Conservation (phyloP, 768 basidiomycete genomes). For the Cystoderma amianthinum region DNA sequence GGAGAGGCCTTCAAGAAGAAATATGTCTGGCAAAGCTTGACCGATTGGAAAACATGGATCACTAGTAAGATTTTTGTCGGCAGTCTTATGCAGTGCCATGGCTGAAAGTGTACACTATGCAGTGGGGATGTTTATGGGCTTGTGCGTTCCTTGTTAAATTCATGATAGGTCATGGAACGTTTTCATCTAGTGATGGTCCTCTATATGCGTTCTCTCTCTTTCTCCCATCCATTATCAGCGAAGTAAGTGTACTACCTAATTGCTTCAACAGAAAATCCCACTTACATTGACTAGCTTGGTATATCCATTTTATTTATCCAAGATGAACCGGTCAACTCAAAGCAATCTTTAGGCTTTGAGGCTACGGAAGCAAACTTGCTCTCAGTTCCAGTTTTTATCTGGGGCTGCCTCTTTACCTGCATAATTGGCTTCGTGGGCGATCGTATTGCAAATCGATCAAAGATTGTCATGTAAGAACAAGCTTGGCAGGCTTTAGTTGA, state of each 20-base stretch:
- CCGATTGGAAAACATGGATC: slow-evolving; percentile 71
- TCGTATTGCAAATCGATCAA: slow-evolving; percentile 43
- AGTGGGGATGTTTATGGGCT: slow-evolving; percentile 73
- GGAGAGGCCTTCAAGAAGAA: slow-evolving; percentile 47
- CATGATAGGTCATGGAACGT: slow-evolving; percentile 2
- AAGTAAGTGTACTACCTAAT: slow-evolving; percentile 36
- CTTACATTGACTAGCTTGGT: too few species aligned
- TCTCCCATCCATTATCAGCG: slow-evolving; percentile 46
- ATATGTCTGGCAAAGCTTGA: slow-evolving; percentile 54
- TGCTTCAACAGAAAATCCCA: too few species aligned
- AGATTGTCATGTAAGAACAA: slow-evolving; percentile 60
- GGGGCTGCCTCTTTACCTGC: slow-evolving; percentile 64
- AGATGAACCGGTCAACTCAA: too few species aligned
- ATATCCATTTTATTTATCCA: too few species aligned
- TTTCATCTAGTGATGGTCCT: slow-evolving; percentile 40
- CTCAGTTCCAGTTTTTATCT: slow-evolving; percentile 72
- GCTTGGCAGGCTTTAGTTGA: background rate
- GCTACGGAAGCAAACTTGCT: slow-evolving; percentile 68
- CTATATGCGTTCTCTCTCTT: slow-evolving; percentile 48
- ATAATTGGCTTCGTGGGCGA: slow-evolving; percentile 58
- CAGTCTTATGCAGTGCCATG: slow-evolving; percentile 1
- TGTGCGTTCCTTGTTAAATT: slow-evolving; percentile 29
- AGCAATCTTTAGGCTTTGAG: slow-evolving; percentile 44
- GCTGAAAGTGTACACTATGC: slow-evolving; percentile 1
- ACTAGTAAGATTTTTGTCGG: slow-evolving; percentile 61